Evolutionary conservation across 2,329 filamentous ascomycete species (phyloP).

Genomic region (Claviceps purpurea): DNA sequence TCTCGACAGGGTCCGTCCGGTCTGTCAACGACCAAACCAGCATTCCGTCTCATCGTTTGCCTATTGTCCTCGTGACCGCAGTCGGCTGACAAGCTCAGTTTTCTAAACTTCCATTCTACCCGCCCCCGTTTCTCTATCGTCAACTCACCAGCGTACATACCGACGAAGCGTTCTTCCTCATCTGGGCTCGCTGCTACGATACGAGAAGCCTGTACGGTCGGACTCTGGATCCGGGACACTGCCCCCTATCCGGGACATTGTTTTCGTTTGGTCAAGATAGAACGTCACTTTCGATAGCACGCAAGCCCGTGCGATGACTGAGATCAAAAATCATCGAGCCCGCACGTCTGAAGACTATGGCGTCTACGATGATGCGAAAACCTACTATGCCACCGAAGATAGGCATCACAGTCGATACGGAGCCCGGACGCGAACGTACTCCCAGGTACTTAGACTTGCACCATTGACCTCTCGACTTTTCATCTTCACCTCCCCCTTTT

Average conservation of each 20-base stretch:
- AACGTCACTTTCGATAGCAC: background rate
- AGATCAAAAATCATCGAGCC: conserved; percentile 14
- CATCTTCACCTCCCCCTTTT: background rate
- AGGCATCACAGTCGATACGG: conserved; percentile 36
- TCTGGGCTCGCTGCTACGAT: background rate
- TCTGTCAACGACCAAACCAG: background rate
- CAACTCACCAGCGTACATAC: background rate
- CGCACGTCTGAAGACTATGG: conserved; percentile 33
- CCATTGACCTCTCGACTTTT: background rate
- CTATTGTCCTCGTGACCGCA: conserved; percentile 1
- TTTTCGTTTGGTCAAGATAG: background rate
- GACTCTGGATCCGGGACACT: background rate
- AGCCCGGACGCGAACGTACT: conserved; percentile 41
- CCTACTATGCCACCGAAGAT: conserved; percentile 44
- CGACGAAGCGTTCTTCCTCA: too few relatives aligned
- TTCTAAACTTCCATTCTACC: background rate
- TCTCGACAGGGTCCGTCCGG: background rate
- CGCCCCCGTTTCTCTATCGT: background rate
- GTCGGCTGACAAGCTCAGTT: background rate
- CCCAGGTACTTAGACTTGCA: conserved; percentile 27
- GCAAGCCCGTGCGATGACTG: conserved; percentile 14
- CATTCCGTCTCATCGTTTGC: background rate
- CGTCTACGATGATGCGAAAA: conserved; percentile 44
- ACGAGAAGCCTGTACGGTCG: background rate
- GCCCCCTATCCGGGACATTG: background rate